Percentiles rank a stretch among this genome's conserved stretches.
Evolutionary conservation across 2,329 filamentous ascomycete species (phyloP).

Genomic region (Polychaeton citri): DNA sequence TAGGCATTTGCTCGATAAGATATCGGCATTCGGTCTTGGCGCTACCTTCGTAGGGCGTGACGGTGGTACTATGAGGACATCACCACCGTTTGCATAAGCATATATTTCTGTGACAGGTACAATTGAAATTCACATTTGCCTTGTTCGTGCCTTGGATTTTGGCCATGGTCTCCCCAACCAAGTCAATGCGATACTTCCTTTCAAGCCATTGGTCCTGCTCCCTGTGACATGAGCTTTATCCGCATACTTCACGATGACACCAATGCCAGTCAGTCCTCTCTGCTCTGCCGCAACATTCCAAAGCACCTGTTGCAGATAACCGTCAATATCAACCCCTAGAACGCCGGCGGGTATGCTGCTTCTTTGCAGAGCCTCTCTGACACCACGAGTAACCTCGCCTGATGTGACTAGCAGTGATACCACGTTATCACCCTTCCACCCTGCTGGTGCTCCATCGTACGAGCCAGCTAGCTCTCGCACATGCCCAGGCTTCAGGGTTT

Average conservation of each 20-base stretch:
- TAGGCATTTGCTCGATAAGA: no score
- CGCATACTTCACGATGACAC: slow-evolving; percentile 12
- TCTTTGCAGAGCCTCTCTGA: slow-evolving; percentile 55
- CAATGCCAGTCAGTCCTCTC: slow-evolving; percentile 45
- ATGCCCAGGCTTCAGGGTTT: slow-evolving; percentile 41
- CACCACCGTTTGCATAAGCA: no score
- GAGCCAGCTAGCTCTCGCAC: slow-evolving; percentile 71
- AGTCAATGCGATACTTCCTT: slow-evolving; percentile 12
- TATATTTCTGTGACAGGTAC: no score
- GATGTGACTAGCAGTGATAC: slow-evolving; percentile 60
- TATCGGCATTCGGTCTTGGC: no score
- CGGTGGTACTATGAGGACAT: no score
- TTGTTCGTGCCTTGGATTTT: neutral
- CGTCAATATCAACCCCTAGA: slow-evolving; percentile 46
- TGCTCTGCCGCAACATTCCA: slow-evolving; percentile 57
- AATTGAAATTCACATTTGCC: no score
- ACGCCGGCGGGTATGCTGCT: slow-evolving; percentile 62
- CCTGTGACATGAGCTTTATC: slow-evolving; percentile 3
- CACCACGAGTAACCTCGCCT: slow-evolving; percentile 61
- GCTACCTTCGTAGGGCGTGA: no score
- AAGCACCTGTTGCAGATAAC: slow-evolving; percentile 51
- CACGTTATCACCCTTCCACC: slow-evolving; percentile 53
- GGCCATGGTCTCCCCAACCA: slow-evolving; percentile 16
- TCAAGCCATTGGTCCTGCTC: slow-evolving; percentile 1
- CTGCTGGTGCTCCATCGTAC: slow-evolving; percentile 57